phyloP scores from a whole-genome alignment of 495 filamentous ascomycete genomes.

The Trichocladium uniseriatum region DNA sequence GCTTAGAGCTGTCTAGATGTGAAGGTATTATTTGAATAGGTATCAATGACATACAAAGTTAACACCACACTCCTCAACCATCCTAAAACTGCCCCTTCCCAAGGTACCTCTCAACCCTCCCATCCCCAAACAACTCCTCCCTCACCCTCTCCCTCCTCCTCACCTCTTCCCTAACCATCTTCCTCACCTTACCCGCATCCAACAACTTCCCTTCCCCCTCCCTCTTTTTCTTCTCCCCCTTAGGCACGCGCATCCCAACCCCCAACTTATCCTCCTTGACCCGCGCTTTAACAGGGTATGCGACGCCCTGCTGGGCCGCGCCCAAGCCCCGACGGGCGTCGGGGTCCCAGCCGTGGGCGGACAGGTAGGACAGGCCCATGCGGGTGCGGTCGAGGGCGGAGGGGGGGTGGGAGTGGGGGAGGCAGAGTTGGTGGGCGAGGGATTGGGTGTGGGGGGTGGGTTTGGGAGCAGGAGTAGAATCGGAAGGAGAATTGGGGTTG shows the following conservation, averaged over 20 bases:
- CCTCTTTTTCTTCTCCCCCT: slow-evolving; percentile 24
- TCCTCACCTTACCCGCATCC: slow-evolving; percentile 60
- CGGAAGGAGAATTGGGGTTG: slow-evolving; percentile 74
- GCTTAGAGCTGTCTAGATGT: too few species aligned
- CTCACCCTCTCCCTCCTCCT: slow-evolving; percentile 53
- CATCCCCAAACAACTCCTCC: slow-evolving; percentile 56
- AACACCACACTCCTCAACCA: not conserved
- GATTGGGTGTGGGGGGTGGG: slow-evolving; percentile 54
- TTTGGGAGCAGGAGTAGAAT: not conserved
- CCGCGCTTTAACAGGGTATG: slow-evolving; percentile 63
- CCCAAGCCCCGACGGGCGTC: slow-evolving; percentile 70
- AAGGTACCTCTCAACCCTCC: slow-evolving; percentile 60
- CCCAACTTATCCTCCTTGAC: slow-evolving; percentile 68
- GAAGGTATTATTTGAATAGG: too few species aligned
- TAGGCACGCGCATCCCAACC: slow-evolving; percentile 47
- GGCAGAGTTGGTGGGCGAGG: slow-evolving; percentile 72
- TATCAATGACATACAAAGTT: too few species aligned
- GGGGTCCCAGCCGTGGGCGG: slow-evolving; percentile 79
- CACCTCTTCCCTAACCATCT: slow-evolving; percentile 49
- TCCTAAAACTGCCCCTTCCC: slow-evolving; percentile 30
- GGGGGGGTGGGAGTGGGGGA: slow-evolving; percentile 74
- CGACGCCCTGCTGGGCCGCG: slow-evolving; percentile 58
- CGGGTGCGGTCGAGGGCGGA: slow-evolving; percentile 72
- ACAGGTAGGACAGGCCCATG: slow-evolving; percentile 65
- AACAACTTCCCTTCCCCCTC: slow-evolving; percentile 45